Base-by-base conservation (phyloP, 345 rosid species). In the Dipteronia dyeriana region DNA sequence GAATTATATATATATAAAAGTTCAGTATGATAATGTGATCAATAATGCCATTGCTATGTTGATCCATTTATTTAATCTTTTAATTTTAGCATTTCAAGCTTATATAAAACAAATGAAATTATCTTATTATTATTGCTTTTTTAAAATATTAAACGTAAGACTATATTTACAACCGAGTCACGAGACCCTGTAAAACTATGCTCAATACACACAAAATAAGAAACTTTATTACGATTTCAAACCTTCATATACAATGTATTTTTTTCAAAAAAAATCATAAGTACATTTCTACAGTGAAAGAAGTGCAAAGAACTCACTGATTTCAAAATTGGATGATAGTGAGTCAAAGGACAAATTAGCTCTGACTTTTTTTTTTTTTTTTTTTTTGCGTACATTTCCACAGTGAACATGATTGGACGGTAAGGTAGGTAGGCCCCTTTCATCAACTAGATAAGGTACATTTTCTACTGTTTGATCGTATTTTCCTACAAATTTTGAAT, bases 371-470 rank as follows among this genome's bases (percentile, higher is more conserved):
- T 34, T 34, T 31, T 31, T 31, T n/a, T 3, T 31, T 31, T 31
- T 43, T 53, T 79, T 29, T 19, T 4, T 14, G 12, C 25, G 11
- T 56, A 22, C 20, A 56, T n/a, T 23, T 51, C 70, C 49, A 63
- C 53, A 64, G 45, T 72, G 81, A 72, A 31, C 39, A 79, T 74
- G 65, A 85, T 79, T 79, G 89, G 88, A 38, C 83, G 89, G 87
- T 79, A 77, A 76, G 70, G 85, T 82, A 39, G 91, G 80, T 79
- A 83, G 77, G 68, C 39, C 69, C 69, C 66, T 26, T 3, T 45
- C 34, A 76, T 79, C 79, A 78, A 71, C 66, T 49, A 10, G 6
- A 47, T 34, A 67, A 64, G 38, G 59, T 65, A 80, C 53, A 26
- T 25, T 47, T 72, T 79, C 23, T 75, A 25, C 43, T 17, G 38